Conservation (phyloP, 2,329 filamentous ascomycete genomes). For the Stagonosporopsis chrysanthemi region DNA sequence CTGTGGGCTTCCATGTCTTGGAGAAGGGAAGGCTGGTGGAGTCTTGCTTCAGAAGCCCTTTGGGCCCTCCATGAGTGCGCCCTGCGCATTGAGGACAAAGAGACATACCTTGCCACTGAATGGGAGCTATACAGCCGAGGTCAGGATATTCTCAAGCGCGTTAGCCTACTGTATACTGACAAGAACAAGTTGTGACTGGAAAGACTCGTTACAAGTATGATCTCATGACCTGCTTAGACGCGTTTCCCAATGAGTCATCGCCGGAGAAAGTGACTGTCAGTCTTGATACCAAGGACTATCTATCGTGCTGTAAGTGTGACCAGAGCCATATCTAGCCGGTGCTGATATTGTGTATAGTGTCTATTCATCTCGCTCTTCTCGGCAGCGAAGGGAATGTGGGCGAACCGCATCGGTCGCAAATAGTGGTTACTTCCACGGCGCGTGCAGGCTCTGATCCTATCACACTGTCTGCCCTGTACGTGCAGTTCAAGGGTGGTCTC, state of each 20-base stretch:
- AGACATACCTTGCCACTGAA: slow-evolving; percentile 60
- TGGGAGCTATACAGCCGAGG: slow-evolving; percentile 62
- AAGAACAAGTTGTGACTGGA: slow-evolving; percentile 36
- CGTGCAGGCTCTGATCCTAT: slow-evolving; percentile 56
- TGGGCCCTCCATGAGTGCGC: slow-evolving; percentile 64
- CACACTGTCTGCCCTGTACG: slow-evolving; percentile 56
- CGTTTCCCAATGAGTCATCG: slow-evolving; percentile 43
- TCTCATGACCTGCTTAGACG: slow-evolving; percentile 56
- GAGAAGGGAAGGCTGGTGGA: slow-evolving; percentile 67
- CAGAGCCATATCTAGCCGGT: slow-evolving; percentile 25
- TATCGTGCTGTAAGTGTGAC: slow-evolving; percentile 58
- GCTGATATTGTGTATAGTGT: slow-evolving; percentile 50
- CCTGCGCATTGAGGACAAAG: slow-evolving; percentile 52
- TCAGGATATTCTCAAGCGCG: slow-evolving; percentile 16
- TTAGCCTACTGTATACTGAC: slow-evolving; percentile 18
- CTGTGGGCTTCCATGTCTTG: slow-evolving; percentile 66
- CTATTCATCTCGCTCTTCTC: slow-evolving; percentile 61
- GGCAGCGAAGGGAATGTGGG: slow-evolving; percentile 66
- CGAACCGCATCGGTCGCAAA: slow-evolving; percentile 63
- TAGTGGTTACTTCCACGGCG: slow-evolving; percentile 60
- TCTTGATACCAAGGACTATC: slow-evolving; percentile 56
- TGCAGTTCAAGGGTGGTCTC: slow-evolving; percentile 61
- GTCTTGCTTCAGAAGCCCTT: slow-evolving; percentile 61
- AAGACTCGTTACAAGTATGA: slow-evolving; percentile 52
- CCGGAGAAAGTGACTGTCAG: slow-evolving; percentile 55